A percentile compares a stretch with the other conserved stretches of the same genome.
These are phyloP conservation scores for Colletotrichum agaves DNA, from an alignment of 2,329 filamentous ascomycete genomes.

Conservation along the genomic window DNA sequence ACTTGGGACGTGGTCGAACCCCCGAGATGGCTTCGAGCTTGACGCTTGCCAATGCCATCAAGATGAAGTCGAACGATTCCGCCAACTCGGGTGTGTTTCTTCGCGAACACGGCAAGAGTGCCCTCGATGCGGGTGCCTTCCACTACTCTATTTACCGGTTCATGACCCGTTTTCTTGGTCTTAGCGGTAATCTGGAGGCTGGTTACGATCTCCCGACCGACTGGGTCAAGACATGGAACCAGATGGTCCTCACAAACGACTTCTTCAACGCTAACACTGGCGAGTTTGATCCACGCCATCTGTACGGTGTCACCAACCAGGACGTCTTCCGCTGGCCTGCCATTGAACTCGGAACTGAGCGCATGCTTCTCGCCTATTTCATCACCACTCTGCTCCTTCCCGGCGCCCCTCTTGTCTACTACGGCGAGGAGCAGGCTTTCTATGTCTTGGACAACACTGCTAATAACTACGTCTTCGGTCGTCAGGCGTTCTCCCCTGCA, in stretches of 20 bases:
- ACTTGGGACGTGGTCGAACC: constrained; percentile 70
- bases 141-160: constrained; percentile 49
- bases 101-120: constrained; percentile 65
- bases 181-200: constrained; percentile 46
- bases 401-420: constrained; percentile 68
- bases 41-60: constrained; percentile 36
- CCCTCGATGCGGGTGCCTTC: constrained; percentile 56
- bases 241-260: constrained; percentile 68
- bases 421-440: constrained; percentile 74
- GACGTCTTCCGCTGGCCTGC: constrained; percentile 74
- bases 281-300: constrained; percentile 70
- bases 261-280: constrained; percentile 69
- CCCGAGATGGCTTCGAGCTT: constrained; percentile 38
- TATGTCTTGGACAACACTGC: constrained; percentile 73
- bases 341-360: constrained; percentile 65
- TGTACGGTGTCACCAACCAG: constrained; percentile 73
- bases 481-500: constrained; percentile 69
- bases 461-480: constrained; percentile 72
- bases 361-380: constrained; percentile 67
- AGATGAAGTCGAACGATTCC: constrained; percentile 31
- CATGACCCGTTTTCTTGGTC: constrained; percentile 46
- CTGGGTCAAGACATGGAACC: constrained; percentile 64
- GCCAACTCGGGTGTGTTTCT: constrained; percentile 53
- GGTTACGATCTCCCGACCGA: constrained; percentile 46
- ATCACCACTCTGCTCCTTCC: constrained; percentile 69